Conservation (phyloP, 2,329 filamentous ascomycete species). For the Elsinoe necatrix region DNA sequence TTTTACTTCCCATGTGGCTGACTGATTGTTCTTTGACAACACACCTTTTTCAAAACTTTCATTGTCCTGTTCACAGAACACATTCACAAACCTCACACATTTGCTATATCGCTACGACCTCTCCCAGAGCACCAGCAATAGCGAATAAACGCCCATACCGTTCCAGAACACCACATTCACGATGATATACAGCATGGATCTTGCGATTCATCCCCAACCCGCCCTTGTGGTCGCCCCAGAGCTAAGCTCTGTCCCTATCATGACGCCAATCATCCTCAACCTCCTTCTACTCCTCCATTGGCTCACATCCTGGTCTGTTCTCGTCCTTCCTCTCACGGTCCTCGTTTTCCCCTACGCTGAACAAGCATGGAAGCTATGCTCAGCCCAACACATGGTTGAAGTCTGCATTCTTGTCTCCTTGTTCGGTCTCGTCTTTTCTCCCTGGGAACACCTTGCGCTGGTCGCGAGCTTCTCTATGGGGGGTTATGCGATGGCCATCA, state of each 20-base stretch:
- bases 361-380: background rate
- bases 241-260: background rate
- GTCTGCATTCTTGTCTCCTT: background rate
- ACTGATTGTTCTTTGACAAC: conserved; percentile 3
- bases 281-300: background rate
- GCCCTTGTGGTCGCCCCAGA: background rate
- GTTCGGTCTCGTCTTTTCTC: background rate
- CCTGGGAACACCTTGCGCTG: background rate
- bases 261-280: background rate
- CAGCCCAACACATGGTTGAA: background rate
- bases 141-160: background rate
- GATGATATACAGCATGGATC: background rate
- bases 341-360: background rate
- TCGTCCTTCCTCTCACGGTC: background rate
- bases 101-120: background rate
- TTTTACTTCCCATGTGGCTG: background rate
- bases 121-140: background rate
- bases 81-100: background rate
- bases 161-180: background rate
- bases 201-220: background rate
- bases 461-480: background rate
- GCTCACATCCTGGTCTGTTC: background rate
- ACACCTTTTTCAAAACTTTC: background rate
- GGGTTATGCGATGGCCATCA: background rate
- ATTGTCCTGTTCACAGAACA: background rate